phyloP scores from a whole-genome alignment of 2,329 filamentous ascomycete genomes.

The Myriosclerotinia duriaeana region DNA sequence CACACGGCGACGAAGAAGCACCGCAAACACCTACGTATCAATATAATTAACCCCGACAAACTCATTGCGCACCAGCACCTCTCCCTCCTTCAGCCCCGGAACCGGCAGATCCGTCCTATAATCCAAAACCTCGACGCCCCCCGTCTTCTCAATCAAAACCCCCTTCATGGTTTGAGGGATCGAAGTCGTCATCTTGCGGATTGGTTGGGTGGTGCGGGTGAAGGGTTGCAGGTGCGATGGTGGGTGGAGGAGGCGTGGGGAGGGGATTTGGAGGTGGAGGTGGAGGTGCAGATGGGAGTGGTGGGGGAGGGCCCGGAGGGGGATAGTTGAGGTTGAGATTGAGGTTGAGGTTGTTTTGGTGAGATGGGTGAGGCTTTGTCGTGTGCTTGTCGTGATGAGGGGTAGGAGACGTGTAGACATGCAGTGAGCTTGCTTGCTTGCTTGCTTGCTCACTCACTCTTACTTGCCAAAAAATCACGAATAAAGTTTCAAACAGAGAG shows the following conservation, averaged over 20 bases:
- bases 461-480: too few species aligned
- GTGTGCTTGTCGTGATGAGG: too few species aligned
- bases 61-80: conserved; percentile 79
- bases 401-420: too few species aligned
- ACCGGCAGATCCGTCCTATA: conserved; percentile 70
- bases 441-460: too few species aligned
- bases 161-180: conserved; percentile 53
- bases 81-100: conserved; percentile 62
- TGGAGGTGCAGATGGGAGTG: neutral
- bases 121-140: conserved; percentile 71
- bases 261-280: neutral
- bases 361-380: neutral
- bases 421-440: too few species aligned
- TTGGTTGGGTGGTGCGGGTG: neutral
- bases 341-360: neutral
- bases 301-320: too few species aligned
- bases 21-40: conserved; percentile 58
- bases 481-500: too few species aligned
- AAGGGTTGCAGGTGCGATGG: neutral
- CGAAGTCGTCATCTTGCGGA: conserved; percentile 20
- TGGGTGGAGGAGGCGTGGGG: neutral
- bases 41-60: conserved; percentile 85
- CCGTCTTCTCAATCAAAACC: conserved; percentile 69
- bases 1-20: too few species aligned
- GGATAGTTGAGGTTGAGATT: neutral